Conservation (phyloP, 768 basidiomycete species). For the Amylocystis lapponica region DNA sequence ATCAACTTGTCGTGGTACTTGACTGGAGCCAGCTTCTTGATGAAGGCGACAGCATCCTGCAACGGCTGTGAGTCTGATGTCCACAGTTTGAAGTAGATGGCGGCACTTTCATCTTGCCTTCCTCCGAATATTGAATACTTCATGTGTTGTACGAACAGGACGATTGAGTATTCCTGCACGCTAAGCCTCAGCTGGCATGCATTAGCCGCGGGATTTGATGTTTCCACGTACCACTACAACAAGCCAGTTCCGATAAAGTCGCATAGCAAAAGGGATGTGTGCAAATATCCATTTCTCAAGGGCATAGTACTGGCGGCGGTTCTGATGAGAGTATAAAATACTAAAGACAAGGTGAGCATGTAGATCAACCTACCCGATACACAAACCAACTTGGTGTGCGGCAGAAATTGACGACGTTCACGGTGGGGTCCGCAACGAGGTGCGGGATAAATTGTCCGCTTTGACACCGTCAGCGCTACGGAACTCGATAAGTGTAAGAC, state of each 20-base stretch:
- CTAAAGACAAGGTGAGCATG: background rate
- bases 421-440: constrained; percentile 16
- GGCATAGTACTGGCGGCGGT: constrained; percentile 5
- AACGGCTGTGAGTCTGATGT: background rate
- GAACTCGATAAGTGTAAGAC: background rate
- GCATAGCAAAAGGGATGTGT: constrained; percentile 6
- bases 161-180: background rate
- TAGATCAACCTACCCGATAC: constrained; percentile 11
- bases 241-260: constrained; percentile 1
- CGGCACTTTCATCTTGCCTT: no score
- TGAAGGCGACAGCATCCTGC: constrained; percentile 9
- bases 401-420: constrained; percentile 23
- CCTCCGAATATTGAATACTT: background rate
- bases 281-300: constrained; percentile 17
- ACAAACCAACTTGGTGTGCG: constrained; percentile 25
- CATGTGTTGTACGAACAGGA: background rate
- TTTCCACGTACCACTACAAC: constrained; percentile 1
- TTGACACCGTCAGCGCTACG: background rate
- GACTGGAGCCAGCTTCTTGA: constrained; percentile 19
- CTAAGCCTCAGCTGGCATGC: background rate
- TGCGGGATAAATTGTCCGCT: constrained; percentile 25
- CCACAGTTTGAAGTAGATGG: background rate
- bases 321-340: constrained; percentile 1
- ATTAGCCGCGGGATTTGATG: background rate
- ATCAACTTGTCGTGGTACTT: constrained; percentile 24